phyloP scores from a whole-genome alignment of 257 asterid species.

The Rubia yunnanensis region DNA sequence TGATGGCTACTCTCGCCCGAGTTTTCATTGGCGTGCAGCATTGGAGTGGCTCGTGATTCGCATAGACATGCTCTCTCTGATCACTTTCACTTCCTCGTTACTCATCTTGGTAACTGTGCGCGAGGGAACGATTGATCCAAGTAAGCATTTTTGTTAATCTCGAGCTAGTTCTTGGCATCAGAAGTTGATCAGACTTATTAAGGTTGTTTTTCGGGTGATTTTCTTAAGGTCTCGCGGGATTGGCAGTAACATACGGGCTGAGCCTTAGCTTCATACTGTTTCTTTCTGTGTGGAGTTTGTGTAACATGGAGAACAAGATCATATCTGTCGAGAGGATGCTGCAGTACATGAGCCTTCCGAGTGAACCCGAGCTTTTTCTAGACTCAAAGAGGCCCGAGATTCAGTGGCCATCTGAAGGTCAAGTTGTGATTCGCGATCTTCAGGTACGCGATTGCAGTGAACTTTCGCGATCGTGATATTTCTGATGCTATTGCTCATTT shows the following conservation, averaged over 20 bases:
- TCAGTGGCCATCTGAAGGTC: conserved; percentile 68
- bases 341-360: conserved; percentile 60
- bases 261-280: conserved; percentile 51
- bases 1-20: conserved; percentile 73
- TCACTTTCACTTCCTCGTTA: conserved; percentile 62
- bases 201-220: background rate
- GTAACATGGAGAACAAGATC: conserved; percentile 66
- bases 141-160: conserved; percentile 28
- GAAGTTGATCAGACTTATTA: background rate
- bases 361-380: conserved; percentile 69
- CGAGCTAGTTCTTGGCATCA: background rate
- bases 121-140: conserved; percentile 69
- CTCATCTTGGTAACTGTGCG: conserved; percentile 63
- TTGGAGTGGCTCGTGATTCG: conserved; percentile 92
- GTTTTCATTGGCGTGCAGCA: conserved; percentile 57
- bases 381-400: conserved; percentile 52
- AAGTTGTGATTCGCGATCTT: conserved; percentile 58
- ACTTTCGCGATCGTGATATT: background rate
- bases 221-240: conserved; percentile 77
- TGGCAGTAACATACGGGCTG: conserved; percentile 82
- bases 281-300: conserved; percentile 56
- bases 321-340: conserved; percentile 87
- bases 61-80: conserved; percentile 56
- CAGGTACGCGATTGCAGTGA: conserved; percentile 34
- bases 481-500: background rate